phyloP scores from a whole-genome alignment of 768 basidiomycete genomes.

The Psilocybe azurescens region DNA sequence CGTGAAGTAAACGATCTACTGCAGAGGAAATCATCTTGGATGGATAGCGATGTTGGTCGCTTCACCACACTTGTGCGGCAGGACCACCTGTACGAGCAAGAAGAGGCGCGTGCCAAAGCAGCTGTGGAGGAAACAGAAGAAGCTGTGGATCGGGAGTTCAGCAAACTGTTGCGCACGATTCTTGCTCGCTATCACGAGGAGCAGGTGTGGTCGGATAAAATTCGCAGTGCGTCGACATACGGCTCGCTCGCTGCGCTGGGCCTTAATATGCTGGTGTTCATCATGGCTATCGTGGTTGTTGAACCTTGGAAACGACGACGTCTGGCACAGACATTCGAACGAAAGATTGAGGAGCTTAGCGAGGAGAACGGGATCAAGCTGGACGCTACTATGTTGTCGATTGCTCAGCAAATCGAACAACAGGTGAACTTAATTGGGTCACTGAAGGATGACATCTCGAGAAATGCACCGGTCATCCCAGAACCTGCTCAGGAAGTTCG shows the following conservation, averaged over 20 bases:
- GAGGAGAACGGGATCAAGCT: conserved; percentile 56
- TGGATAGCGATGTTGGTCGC: conserved; percentile 80
- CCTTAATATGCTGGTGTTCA: conserved; percentile 89
- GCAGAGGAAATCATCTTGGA: conserved; percentile 94
- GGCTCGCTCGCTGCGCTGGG: conserved; percentile 85
- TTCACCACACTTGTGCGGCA: conserved; percentile 91
- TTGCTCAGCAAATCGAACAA: conserved; percentile 52
- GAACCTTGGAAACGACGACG: conserved; percentile 96
- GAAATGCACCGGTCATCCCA: conserved; percentile 11
- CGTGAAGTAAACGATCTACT: conserved; percentile 96
- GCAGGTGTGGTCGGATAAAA: conserved; percentile 99
- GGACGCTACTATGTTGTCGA: conserved; percentile 50
- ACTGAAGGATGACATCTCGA: conserved; percentile 30
- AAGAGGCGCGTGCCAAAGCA: conserved; percentile 72
- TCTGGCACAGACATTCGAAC: conserved; percentile 89
- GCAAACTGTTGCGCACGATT: conserved; percentile 85
- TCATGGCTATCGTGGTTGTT: conserved; percentile 87
- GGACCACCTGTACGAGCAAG: conserved; percentile 87
- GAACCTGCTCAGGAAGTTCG: neutral
- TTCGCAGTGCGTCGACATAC: conserved; percentile 93
- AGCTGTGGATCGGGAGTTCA: conserved; percentile 86
- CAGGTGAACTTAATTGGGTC: conserved; percentile 43
- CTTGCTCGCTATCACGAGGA: conserved; percentile 96
- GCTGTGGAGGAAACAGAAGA: conserved; percentile 74
- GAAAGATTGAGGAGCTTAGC: conserved; percentile 73